A percentile compares a stretch with the other conserved stretches of the same genome.
Evolutionary conservation across 140 eudicot species (phyloP).

Genomic region (Bidens hawaiensis): DNA sequence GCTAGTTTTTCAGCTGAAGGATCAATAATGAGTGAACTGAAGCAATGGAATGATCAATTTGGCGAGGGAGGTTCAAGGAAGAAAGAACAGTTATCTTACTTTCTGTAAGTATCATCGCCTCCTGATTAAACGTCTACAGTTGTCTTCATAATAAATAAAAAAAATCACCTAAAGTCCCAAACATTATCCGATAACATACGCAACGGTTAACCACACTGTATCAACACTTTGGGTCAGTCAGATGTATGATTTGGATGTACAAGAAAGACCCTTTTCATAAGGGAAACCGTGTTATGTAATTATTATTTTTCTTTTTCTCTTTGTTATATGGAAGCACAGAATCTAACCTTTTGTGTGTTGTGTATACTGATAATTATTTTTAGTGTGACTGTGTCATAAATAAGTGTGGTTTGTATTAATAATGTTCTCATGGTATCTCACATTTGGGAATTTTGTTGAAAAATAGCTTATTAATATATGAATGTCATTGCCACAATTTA

Average conservation of each 20-base stretch:
- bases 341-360: conserved; percentile 14
- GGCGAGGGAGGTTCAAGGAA: conserved; percentile 96
- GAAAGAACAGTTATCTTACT: conserved; percentile 77
- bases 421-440: not conserved
- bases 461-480: not conserved
- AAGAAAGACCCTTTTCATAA: conserved; percentile 12
- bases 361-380: conserved; percentile 11
- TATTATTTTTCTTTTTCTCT: not conserved
- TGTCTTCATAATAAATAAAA: conserved; percentile 10
- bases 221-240: conserved; percentile 15
- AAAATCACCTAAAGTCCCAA: conserved; percentile 7
- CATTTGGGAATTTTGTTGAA: not conserved
- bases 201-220: conserved; percentile 4
- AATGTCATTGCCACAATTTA: not conserved
- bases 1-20: conserved; percentile 94
- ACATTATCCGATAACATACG: not conserved
- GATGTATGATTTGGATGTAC: conserved; percentile 15
- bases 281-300: conserved; percentile 18
- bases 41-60: conserved; percentile 85
- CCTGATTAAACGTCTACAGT: conserved; percentile 9
- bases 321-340: conserved; percentile 9
- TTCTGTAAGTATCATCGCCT: conserved; percentile 39
- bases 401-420: conserved; percentile 1
- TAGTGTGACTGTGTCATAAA: conserved; percentile 9
- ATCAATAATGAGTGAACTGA: conserved; percentile 73